These are phyloP conservation scores for Fusarium napiforme DNA, from an alignment of 2,329 filamentous ascomycete species.

Conservation along the genomic window DNA sequence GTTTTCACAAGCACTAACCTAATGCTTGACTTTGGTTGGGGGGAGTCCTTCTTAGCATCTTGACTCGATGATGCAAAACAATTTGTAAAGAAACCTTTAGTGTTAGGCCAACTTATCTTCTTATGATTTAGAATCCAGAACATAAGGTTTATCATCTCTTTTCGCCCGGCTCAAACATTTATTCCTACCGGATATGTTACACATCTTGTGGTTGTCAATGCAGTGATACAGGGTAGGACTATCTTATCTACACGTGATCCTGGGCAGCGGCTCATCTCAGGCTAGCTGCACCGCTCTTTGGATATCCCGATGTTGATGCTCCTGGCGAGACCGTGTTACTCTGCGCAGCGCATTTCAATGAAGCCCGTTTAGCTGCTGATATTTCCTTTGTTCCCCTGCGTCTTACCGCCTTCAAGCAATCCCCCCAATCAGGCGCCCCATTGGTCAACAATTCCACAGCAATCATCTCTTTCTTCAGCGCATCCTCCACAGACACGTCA, in stretches of 20 bases:
- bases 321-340: conserved; percentile 32
- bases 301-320: conserved; percentile 22
- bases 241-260: conserved; percentile 19
- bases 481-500: conserved; percentile 40
- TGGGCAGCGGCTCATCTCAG: conserved; percentile 2
- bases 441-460: conserved; percentile 10
- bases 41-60: too few species aligned
- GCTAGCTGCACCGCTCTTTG: conserved; percentile 36
- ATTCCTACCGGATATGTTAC: neutral
- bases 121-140: too few species aligned
- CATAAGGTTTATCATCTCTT: neutral
- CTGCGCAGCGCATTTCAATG: conserved; percentile 27
- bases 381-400: conserved; percentile 29
- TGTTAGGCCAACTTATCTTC: too few species aligned
- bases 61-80: accelerated
- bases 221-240: neutral
- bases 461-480: conserved; percentile 15
- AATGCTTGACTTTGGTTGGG: too few species aligned
- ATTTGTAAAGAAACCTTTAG: too few species aligned
- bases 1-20: too few species aligned
- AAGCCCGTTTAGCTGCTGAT: conserved; percentile 8
- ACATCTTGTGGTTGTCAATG: accelerated
- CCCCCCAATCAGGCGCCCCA: neutral
- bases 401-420: conserved; percentile 13
- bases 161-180: neutral